These are phyloP conservation scores for Entomortierella lignicola DNA, from an alignment of 192 early-diverging fungal genomes.

Conservation along the genomic window DNA sequence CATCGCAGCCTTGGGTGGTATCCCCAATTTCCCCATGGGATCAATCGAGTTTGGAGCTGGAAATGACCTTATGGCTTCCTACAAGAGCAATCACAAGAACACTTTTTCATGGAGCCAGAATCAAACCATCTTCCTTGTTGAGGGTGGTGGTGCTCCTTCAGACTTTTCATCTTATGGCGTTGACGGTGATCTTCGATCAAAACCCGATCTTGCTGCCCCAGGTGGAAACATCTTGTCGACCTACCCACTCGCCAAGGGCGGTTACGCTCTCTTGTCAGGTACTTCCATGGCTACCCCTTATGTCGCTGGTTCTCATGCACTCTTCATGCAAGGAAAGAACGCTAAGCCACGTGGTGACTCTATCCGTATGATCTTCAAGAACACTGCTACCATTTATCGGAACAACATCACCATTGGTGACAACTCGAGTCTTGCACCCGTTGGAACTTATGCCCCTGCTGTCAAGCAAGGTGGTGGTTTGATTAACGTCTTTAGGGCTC, in stretches of 20 bases:
- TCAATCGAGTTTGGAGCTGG: slow-evolving; percentile 41
- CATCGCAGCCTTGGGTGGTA: slow-evolving; percentile 21
- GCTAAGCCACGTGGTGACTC: slow-evolving; percentile 8
- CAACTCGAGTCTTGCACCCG: background rate
- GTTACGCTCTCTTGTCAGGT: slow-evolving; percentile 60
- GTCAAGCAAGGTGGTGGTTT: slow-evolving; percentile 79
- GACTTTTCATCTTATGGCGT: slow-evolving; percentile 80
- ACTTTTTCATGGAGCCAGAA: slow-evolving; percentile 11
- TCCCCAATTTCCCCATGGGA: slow-evolving; percentile 34
- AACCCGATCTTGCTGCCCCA: slow-evolving; percentile 62
- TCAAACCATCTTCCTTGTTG: slow-evolving; percentile 1
- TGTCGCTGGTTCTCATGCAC: slow-evolving; percentile 41
- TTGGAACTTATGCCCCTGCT: slow-evolving; percentile 46
- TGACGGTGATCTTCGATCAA: slow-evolving; percentile 71
- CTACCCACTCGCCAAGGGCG: slow-evolving; percentile 55
- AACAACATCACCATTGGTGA: slow-evolving; percentile 1
- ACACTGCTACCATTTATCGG: slow-evolving; percentile 29
- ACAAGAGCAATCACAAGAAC: slow-evolving; percentile 28
- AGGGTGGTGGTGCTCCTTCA: slow-evolving; percentile 68
- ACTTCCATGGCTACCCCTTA: slow-evolving; percentile 69
- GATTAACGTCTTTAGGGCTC: slow-evolving; percentile 73
- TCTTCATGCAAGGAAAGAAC: slow-evolving; percentile 27
- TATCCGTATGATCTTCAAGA: slow-evolving; percentile 39
- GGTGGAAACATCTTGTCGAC: slow-evolving; percentile 66
- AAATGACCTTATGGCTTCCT: slow-evolving; percentile 35